phyloP scores from a whole-genome alignment of 116 monocot species.

The Zostera marina region DNA sequence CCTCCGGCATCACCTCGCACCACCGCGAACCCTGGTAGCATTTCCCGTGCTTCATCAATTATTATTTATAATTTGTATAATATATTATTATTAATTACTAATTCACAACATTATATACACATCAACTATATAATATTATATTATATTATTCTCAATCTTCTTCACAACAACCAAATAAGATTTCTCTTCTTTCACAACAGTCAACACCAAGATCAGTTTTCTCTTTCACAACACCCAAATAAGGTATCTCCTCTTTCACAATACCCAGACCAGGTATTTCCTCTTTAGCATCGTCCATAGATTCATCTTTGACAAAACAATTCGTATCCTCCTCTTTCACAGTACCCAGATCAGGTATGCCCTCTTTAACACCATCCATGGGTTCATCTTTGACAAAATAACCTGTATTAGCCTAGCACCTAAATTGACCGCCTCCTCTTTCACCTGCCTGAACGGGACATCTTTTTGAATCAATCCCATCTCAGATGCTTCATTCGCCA shows the following conservation, averaged over 20 bases:
- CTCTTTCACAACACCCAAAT: conserved; percentile 8
- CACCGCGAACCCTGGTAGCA: too few relatives aligned
- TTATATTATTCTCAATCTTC: background rate
- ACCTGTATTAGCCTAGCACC: background rate
- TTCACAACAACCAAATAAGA: background rate
- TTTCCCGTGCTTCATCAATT: too few relatives aligned
- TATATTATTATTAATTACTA: too few relatives aligned
- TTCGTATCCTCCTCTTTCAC: too few relatives aligned
- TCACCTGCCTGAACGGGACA: background rate
- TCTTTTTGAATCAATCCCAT: background rate
- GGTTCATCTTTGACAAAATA: background rate
- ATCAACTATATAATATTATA: too few relatives aligned
- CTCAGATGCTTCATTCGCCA: conserved; percentile 2
- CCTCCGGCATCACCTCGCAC: too few relatives aligned
- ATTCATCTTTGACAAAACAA: conserved; percentile 9
- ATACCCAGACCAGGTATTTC: background rate
- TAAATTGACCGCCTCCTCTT: conserved; percentile 7
- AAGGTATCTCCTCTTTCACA: conserved; percentile 1
- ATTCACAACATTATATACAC: too few relatives aligned
- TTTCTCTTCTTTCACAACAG: conserved; percentile 7
- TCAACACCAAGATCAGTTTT: conserved; percentile 3
- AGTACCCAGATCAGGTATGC: too few relatives aligned
- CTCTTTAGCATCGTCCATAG: background rate
- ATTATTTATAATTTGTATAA: too few relatives aligned
- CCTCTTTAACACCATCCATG: too few relatives aligned